Evolutionary conservation across 1,284 basidiomycete genomes (phyloP).

Genomic region (Ceratobasidium sp.): DNA sequence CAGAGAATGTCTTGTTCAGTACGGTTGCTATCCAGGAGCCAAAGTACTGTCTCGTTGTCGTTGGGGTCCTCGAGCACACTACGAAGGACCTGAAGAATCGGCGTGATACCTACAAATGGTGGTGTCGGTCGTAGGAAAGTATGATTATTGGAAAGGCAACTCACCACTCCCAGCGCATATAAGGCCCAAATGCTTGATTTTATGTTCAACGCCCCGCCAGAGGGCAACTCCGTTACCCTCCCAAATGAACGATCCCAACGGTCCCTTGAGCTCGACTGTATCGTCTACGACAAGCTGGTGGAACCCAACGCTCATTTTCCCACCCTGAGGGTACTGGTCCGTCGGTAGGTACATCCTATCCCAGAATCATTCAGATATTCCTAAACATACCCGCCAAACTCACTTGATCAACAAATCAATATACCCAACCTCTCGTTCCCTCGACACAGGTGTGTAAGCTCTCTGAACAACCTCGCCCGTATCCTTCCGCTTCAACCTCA

Average conservation of each 20-base stretch:
- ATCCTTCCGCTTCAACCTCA: slow-evolving; percentile 62
- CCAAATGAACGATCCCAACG: slow-evolving; percentile 72
- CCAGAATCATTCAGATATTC: not conserved
- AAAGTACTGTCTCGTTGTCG: slow-evolving; percentile 62
- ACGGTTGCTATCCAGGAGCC: slow-evolving; percentile 67
- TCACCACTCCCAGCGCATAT: slow-evolving; percentile 70
- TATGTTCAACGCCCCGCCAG: slow-evolving; percentile 59
- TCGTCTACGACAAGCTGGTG: slow-evolving; percentile 66
- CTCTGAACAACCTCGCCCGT: slow-evolving; percentile 67
- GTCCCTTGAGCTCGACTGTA: slow-evolving; percentile 72
- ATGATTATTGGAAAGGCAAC: slow-evolving; percentile 39
- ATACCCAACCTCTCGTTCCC: slow-evolving; percentile 61
- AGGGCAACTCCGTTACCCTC: slow-evolving; percentile 60
- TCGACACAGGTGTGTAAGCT: slow-evolving; percentile 73
- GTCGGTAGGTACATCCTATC: slow-evolving; percentile 64
- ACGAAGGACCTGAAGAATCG: slow-evolving; percentile 68
- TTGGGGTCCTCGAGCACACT: slow-evolving; percentile 62
- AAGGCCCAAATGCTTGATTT: slow-evolving; percentile 65
- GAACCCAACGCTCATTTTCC: slow-evolving; percentile 70
- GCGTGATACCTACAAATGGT: slow-evolving; percentile 65
- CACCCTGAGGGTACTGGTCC: slow-evolving; percentile 61
- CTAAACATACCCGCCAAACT: slow-evolving; percentile 39
- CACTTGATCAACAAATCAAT: slow-evolving; percentile 71
- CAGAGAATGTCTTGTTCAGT: slow-evolving; percentile 68
- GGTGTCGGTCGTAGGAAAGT: not conserved